Conservation (phyloP, 257 asterid species). For the Lycium barbarum region DNA sequence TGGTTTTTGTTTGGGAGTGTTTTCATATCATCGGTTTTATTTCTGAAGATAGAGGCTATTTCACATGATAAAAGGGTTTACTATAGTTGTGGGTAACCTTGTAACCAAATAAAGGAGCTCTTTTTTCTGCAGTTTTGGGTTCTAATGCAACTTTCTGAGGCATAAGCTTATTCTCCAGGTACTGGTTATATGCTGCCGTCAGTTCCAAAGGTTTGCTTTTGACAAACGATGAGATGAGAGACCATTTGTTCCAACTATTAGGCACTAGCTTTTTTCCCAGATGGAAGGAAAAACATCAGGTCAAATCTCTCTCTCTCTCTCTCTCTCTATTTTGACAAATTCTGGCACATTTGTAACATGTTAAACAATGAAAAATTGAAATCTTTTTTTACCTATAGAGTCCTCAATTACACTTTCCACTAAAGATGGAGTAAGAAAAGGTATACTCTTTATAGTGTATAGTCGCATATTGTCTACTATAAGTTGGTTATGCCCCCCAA, state of each 20-base stretch:
- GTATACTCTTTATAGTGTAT: background rate
- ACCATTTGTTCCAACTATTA: constrained; percentile 86
- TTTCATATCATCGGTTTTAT: background rate
- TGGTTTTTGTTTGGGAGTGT: constrained; percentile 4
- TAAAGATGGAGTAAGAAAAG: background rate
- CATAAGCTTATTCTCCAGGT: constrained; percentile 55
- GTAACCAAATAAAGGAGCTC: constrained; percentile 15
- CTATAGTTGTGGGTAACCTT: background rate
- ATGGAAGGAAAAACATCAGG: constrained; percentile 99
- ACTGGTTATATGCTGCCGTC: constrained; percentile 98
- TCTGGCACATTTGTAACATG: background rate
- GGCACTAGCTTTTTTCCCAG: constrained; percentile 89
- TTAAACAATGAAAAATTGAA: background rate
- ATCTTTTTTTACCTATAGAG: background rate
- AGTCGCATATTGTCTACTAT: background rate
- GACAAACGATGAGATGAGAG: constrained; percentile 99
- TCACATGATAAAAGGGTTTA: constrained; percentile 15
- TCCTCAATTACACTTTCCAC: background rate
- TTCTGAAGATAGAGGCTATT: background rate
- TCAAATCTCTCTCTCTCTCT: constrained; percentile 32
- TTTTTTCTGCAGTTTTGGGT: background rate
- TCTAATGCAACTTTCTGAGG: background rate
- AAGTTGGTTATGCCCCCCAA: background rate
- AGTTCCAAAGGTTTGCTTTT: constrained; percentile 83
- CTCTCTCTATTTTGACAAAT: background rate